A percentile compares a stretch with the other conserved stretches of the same genome.
phyloP scores from a whole-genome alignment of 1,284 basidiomycete genomes.

The Meira miltonrushii region DNA sequence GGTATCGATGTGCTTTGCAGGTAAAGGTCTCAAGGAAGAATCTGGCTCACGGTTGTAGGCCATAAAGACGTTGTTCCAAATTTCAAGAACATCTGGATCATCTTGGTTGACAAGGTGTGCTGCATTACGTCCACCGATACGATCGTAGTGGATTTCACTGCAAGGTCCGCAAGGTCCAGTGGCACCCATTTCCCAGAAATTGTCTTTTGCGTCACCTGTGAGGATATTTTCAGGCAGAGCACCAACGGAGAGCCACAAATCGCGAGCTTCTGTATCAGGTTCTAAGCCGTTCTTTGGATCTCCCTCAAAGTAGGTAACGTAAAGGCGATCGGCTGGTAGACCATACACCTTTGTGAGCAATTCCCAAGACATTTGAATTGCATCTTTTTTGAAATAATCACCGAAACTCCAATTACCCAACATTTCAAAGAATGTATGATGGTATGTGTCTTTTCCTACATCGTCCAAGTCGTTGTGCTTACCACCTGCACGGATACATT shows the following conservation, averaged over 20 bases:
- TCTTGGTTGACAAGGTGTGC: conserved; percentile 87
- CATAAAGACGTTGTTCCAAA: conserved; percentile 99
- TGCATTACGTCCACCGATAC: conserved; percentile 88
- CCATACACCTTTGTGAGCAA: conserved; percentile 83
- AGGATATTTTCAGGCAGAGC: conserved; percentile 83
- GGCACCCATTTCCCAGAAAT: conserved; percentile 99
- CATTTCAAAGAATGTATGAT: conserved; percentile 98
- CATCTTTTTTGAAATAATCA: conserved; percentile 99
- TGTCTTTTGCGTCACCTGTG: conserved; percentile 91
- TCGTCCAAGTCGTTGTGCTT: conserved; percentile 99
- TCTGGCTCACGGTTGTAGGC: conserved; percentile 94
- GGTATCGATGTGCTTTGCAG: conserved; percentile 93
- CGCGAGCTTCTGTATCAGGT: conserved; percentile 74
- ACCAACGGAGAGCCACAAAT: conserved; percentile 81
- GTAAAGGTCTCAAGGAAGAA: conserved; percentile 72
- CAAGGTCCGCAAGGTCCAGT: conserved; percentile 97
- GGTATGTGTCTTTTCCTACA: conserved; percentile 93
- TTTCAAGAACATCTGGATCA: conserved; percentile 92
- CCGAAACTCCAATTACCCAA: conserved; percentile 97
- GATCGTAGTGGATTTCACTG: conserved; percentile 94
- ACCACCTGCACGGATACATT: conserved; percentile 94
- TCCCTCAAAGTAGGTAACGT: conserved; percentile 97
- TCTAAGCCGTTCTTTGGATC: conserved; percentile 79
- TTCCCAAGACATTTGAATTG: conserved; percentile 87
- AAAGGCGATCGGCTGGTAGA: conserved; percentile 82